Evolutionary conservation across 75 land plant genomes (phyloP).

Genomic region (Cryptomeria japonica): DNA sequence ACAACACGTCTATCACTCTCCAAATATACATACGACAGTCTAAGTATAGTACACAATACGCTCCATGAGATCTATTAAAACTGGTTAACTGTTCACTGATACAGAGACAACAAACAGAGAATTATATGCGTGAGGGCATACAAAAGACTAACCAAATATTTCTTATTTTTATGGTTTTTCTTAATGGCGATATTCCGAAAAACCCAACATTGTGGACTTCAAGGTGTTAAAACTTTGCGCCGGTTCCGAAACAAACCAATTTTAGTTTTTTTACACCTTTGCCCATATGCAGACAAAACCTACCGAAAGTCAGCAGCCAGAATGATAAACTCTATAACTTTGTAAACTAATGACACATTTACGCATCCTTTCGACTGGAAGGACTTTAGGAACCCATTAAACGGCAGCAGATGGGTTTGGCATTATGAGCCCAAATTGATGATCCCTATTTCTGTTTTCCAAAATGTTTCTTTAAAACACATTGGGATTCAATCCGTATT

Average conservation of each 20-base stretch:
- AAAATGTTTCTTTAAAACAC: neutral
- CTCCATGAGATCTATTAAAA: neutral
- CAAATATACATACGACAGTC: neutral
- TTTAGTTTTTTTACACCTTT: neutral
- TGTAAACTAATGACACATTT: neutral
- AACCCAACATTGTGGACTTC: neutral
- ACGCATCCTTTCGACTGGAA: neutral
- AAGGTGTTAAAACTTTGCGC: neutral
- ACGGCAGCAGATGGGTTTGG: neutral
- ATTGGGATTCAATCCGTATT: neutral
- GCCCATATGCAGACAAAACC: neutral
- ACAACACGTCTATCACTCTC: neutral
- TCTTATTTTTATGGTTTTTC: neutral
- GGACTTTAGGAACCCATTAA: neutral
- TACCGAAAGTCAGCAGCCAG: neutral
- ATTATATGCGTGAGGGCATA: neutral
- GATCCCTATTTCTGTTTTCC: neutral
- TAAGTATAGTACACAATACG: neutral
- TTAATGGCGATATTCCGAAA: neutral
- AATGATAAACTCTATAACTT: neutral
- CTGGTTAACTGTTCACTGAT: neutral
- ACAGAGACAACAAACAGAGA: neutral
- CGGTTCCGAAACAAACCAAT: neutral
- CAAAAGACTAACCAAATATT: neutral
- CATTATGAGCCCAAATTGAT: neutral